Evolutionary conservation across 495 filamentous ascomycete species (phyloP).

Genomic region (Xylaria venustula): DNA sequence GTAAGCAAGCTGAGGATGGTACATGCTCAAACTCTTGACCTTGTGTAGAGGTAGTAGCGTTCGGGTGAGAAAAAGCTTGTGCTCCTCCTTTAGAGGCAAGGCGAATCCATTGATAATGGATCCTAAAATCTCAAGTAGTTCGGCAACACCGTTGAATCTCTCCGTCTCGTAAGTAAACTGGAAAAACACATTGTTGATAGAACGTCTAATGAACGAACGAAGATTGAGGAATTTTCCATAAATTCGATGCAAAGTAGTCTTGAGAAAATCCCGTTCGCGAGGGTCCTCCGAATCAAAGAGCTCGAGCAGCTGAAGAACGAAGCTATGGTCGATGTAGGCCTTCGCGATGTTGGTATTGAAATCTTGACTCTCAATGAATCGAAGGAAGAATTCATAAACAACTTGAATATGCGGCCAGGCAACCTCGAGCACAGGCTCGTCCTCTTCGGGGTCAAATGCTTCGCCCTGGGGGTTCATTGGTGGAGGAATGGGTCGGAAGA

Average conservation of each 20-base stretch:
- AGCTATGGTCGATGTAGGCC: conserved; percentile 95
- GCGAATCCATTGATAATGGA: conserved; percentile 99
- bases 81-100: conserved; percentile 94
- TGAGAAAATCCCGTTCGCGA: conserved; percentile 93
- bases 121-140: conserved; percentile 92
- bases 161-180: conserved; percentile 99
- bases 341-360: conserved; percentile 99
- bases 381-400: conserved; percentile 98
- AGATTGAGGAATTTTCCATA: conserved; percentile 99
- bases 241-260: conserved; percentile 96
- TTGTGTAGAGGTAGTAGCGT: conserved; percentile 95
- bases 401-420: conserved; percentile 99
- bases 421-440: conserved; percentile 96
- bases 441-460: conserved; percentile 97
- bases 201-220: conserved; percentile 92
- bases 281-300: conserved; percentile 99
- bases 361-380: conserved; percentile 99
- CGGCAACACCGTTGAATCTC: conserved; percentile 96
- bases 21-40: conserved; percentile 99
- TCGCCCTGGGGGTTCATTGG: conserved; percentile 97
- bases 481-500: conserved; percentile 95
- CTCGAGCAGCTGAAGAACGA: conserved; percentile 95
- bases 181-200: conserved; percentile 99
- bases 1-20: conserved; percentile 96
- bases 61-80: conserved; percentile 95